These are phyloP conservation scores for Colletotrichum incanum DNA, from an alignment of 2,329 filamentous ascomycete genomes.

Conservation along the genomic window DNA sequence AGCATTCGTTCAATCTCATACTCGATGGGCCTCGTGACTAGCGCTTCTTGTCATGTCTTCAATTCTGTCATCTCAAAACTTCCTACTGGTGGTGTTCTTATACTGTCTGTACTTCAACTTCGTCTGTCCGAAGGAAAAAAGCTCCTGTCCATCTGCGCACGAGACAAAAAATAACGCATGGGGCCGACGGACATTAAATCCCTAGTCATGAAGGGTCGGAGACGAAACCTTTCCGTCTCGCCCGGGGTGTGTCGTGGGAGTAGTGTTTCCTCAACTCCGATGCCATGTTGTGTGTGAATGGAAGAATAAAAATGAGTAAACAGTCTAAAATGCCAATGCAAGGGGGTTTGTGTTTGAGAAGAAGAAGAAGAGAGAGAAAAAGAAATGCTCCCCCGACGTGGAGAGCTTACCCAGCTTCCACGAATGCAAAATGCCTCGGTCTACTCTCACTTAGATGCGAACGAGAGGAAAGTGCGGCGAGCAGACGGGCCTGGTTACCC, in stretches of 20 bases:
- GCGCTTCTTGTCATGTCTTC: constrained; percentile 5
- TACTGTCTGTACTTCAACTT: constrained; percentile 19
- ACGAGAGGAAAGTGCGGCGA: neutral
- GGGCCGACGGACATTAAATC: constrained; percentile 6
- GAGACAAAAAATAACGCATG: neutral
- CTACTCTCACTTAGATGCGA: constrained; percentile 12
- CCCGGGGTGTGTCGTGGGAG: neutral
- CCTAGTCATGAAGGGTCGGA: constrained; percentile 27
- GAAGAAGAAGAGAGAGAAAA: constrained; percentile 16
- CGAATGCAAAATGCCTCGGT: constrained; percentile 36
- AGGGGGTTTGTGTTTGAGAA: neutral
- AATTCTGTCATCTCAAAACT: constrained; percentile 1
- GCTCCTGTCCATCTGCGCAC: constrained; percentile 25
- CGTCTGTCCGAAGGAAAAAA: neutral
- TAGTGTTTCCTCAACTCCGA: constrained; percentile 29
- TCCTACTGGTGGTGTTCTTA: constrained; percentile 27
- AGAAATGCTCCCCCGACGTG: constrained; percentile 19
- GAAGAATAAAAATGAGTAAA: constrained; percentile 29
- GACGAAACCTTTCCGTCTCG: constrained; percentile 23
- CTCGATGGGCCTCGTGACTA: neutral
- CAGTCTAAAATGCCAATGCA: constrained; percentile 20
- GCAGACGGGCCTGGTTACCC: constrained; percentile 25
- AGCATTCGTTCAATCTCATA: neutral
- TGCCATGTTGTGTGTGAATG: constrained; percentile 30
- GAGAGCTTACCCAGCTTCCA: constrained; percentile 25